phyloP scores from a whole-genome alignment of 2,329 filamentous ascomycete genomes.

The Neofusicoccum kwambonambiense region DNA sequence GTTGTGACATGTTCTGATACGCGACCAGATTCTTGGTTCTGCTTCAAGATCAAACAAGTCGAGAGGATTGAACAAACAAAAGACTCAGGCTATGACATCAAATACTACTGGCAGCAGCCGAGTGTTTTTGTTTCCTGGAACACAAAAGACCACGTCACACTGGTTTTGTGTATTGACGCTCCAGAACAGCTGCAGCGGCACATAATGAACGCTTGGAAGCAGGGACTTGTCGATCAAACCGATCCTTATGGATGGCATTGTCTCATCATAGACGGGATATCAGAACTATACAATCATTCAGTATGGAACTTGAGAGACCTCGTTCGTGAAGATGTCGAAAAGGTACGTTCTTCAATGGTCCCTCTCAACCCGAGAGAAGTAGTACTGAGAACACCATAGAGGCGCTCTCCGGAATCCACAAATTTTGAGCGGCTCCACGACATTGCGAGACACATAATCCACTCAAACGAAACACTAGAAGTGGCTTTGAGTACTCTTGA shows the following conservation, averaged over 20 bases:
- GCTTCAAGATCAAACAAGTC: constrained; percentile 12
- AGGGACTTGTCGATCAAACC: background rate
- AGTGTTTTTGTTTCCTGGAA: constrained; percentile 1
- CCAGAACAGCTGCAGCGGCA: background rate
- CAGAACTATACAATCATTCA: background rate
- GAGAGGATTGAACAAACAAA: background rate
- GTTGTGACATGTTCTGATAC: no score
- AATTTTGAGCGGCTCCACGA: constrained; percentile 1
- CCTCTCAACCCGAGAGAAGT: no score
- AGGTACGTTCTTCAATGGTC: background rate
- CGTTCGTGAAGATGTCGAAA: background rate
- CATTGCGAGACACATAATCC: constrained; percentile 4
- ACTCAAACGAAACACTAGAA: constrained; percentile 2
- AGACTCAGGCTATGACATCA: background rate
- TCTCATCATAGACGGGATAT: background rate
- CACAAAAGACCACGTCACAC: background rate
- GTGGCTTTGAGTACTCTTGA: background rate
- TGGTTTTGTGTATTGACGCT: background rate
- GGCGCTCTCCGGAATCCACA: background rate
- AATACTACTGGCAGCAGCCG: background rate
- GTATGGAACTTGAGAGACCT: background rate
- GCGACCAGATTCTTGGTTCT: constrained; percentile 7
- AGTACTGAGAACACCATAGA: background rate
- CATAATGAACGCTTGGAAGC: background rate
- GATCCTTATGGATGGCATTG: background rate